Conservation (phyloP, 164 flowering plant species). For the Cinnamomum chago region DNA sequence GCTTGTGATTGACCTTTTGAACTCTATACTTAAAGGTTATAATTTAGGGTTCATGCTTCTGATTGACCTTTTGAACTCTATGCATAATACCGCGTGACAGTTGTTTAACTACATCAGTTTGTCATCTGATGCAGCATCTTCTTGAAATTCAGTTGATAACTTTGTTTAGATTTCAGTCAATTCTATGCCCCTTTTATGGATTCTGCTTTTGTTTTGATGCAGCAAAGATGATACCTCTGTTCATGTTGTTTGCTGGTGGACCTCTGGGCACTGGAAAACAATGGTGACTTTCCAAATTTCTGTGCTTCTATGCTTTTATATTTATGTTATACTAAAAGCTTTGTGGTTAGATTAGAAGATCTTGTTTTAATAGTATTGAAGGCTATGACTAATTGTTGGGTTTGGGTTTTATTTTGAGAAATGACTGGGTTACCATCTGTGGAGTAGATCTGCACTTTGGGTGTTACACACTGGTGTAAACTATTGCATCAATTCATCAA, state of each 20-base stretch:
- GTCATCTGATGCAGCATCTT: not conserved
- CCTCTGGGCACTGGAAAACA: slow-evolving; percentile 91
- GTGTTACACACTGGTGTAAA: not conserved
- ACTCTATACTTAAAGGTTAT: no score
- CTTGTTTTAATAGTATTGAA: not conserved
- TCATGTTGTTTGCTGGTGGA: slow-evolving; percentile 97
- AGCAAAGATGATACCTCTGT: slow-evolving; percentile 97
- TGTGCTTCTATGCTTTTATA: not conserved
- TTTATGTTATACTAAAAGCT: not conserved
- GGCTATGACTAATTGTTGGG: not conserved
- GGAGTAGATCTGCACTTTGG: not conserved
- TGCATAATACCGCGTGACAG: not conserved
- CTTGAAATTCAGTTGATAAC: not conserved
- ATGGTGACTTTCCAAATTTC: slow-evolving; percentile 42
- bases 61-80: not conserved
- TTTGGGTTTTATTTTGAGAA: not conserved
- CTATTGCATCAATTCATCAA: not conserved
- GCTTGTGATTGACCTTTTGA: no score
- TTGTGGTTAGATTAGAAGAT: not conserved
- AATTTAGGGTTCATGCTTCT: not conserved
- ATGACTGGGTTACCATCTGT: not conserved
- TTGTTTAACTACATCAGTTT: not conserved
- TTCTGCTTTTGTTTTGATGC: slow-evolving; percentile 25
- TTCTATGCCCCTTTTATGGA: slow-evolving; percentile 1
- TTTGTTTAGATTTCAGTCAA: not conserved